Percentiles rank a stretch among this genome's conserved stretches.
Conservation (phyloP, 192 early-diverging fungal genomes). For the Kickxella alabastrina region DNA sequence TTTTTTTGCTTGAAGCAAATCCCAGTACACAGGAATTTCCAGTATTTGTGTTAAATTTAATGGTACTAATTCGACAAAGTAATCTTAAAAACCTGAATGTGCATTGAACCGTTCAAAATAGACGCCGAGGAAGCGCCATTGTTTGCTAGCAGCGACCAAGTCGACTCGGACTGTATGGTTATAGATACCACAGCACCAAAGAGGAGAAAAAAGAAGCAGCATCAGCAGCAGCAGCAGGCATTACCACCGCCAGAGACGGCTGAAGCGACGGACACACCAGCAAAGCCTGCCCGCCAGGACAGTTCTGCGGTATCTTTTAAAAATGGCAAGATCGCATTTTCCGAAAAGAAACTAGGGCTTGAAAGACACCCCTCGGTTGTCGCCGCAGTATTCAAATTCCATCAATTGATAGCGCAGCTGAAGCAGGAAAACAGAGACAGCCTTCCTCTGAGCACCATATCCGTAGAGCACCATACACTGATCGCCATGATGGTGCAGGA, state of each 20-base stretch:
- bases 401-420: slow-evolving; percentile 38
- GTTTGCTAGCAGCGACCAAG: not conserved
- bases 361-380: slow-evolving; percentile 43
- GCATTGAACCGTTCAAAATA: not conserved
- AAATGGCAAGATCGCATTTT: slow-evolving; percentile 29
- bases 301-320: slow-evolving; percentile 17
- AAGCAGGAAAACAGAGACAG: slow-evolving; percentile 6
- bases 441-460: slow-evolving; percentile 24
- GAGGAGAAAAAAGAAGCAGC: not conserved
- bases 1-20: not conserved
- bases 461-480: slow-evolving; percentile 25
- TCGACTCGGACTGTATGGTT: not conserved
- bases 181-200: not conserved
- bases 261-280: not conserved
- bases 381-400: slow-evolving; percentile 38
- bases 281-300: slow-evolving; percentile 3
- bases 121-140: not conserved
- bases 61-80: no score
- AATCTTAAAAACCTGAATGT: no score
- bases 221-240: no score
- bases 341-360: slow-evolving; percentile 37
- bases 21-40: not conserved
- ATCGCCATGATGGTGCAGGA: slow-evolving; percentile 49
- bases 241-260: not conserved
- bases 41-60: no score